phyloP scores from a whole-genome alignment of 176 grass and related monocot species.

The Urochloa ruziziensis region DNA sequence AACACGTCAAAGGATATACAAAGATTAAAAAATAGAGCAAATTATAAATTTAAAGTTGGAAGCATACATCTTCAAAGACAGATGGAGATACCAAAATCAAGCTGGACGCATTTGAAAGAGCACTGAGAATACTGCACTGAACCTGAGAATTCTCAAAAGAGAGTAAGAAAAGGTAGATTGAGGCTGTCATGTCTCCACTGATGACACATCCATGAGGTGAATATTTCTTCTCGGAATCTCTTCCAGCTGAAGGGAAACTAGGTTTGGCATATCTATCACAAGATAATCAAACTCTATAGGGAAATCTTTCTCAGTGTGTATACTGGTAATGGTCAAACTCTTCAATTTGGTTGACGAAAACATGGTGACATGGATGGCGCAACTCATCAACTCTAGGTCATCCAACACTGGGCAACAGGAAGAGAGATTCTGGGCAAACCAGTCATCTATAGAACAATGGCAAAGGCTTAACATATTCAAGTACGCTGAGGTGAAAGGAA shows the following conservation, averaged over 20 bases:
- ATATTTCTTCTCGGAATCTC: slow-evolving; percentile 4
- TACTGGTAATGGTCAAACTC: neutral
- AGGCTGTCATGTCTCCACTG: neutral
- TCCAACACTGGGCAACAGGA: slow-evolving; percentile 7
- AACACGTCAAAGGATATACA: neutral
- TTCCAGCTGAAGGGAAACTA: neutral
- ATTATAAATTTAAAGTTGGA: neutral
- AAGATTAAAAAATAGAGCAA: neutral
- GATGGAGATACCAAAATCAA: slow-evolving; percentile 6
- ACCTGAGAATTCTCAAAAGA: neutral
- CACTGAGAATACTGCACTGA: slow-evolving; percentile 24
- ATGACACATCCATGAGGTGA: neutral
- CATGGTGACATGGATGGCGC: slow-evolving; percentile 1
- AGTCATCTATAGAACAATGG: slow-evolving; percentile 10
- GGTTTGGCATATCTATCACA: slow-evolving; percentile 30
- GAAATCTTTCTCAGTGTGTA: neutral
- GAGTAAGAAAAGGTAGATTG: neutral
- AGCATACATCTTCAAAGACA: slow-evolving; percentile 5
- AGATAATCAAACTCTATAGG: slow-evolving; percentile 9
- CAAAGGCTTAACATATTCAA: neutral
- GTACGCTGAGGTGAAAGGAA: slow-evolving; percentile 1
- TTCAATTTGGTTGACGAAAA: neutral
- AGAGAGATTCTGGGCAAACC: slow-evolving; percentile 7
- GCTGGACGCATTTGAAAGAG: slow-evolving; percentile 5
- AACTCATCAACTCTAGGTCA: neutral